Evolutionary conservation across 768 basidiomycete genomes (phyloP), one percentile per base, ranked within the genome.

Genomic region (Pleurotus tuber-regium): DNA sequence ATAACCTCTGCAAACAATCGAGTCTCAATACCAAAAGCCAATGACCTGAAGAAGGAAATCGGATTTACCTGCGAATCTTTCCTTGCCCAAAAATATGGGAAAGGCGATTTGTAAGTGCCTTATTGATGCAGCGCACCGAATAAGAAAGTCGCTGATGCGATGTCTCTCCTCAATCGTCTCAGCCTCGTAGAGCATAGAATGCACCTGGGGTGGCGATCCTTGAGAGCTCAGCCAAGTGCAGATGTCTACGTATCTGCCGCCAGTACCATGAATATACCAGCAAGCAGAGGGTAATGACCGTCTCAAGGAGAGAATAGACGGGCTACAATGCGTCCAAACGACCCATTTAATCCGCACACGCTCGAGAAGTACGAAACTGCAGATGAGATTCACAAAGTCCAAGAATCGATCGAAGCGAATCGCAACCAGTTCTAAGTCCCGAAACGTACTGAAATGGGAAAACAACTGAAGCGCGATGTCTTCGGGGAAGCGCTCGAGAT

Each of bases 361-460:
- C 29, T 23, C 16, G 18, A 48, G 18, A 38, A 38, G 35, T 19
- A 6, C 19, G 35, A 10, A 38, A 2, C n/a, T 19, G n/a, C n/a
- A n/a, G n/a, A 48, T 11, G 18, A 33, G 7, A 19, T 33, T 48
- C 46, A 24, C 46, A 14, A 48, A 24, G 30, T 48, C 46, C 23
- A 33, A 12, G 30, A 48, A 48, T 16, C 46, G 46, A 48, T 48
- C 10, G 29, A 48, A 48, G 46, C 31, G 46, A 12, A 48, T 21
- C n/a, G 46, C 19, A 4, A 31, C 46, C 19, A 48, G 31, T n/a
- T 48, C 29, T 21, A 48, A 19, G 30, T 30, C 35, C 16, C 19
- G 29, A 23, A 48, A 48, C 19, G 4, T 23, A 12, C 46, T 28
- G 30, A 48, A 48, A 12, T 33, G 28, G 7, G n/a, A 35, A 35